Conservation (phyloP, 2,329 filamentous ascomycete species). For the Xylaria sp. region DNA sequence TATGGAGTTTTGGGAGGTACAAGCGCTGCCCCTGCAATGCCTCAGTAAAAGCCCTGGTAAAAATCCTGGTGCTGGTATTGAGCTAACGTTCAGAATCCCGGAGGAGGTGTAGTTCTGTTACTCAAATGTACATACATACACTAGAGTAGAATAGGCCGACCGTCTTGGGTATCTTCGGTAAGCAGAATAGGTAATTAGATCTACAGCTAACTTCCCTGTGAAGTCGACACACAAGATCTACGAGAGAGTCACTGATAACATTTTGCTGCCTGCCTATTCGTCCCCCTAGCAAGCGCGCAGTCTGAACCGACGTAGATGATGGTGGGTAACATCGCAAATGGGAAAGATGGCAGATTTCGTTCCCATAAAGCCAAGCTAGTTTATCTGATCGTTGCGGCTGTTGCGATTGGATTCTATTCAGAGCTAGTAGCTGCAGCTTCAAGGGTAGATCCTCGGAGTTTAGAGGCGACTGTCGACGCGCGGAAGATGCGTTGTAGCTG, state of each 20-base stretch:
- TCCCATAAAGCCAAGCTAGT: neutral
- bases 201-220: neutral
- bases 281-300: too few relatives aligned
- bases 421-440: neutral
- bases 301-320: neutral
- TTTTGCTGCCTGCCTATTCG: neutral
- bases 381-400: neutral
- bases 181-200: conserved; percentile 9
- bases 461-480: neutral
- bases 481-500: neutral
- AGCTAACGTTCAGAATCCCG: too few relatives aligned
- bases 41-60: too few relatives aligned
- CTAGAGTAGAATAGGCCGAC: neutral
- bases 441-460: neutral
- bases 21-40: too few relatives aligned
- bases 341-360: conserved; percentile 7
- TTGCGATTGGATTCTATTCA: neutral
- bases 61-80: too few relatives aligned
- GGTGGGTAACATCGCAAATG: conserved; percentile 1
- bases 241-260: neutral
- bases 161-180: neutral
- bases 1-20: too few relatives aligned
- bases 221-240: neutral
- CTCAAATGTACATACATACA: neutral
- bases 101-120: conserved; percentile 5